Conservation (phyloP, 2,329 filamentous ascomycete genomes). For the Tolypocladium guangdongense region DNA sequence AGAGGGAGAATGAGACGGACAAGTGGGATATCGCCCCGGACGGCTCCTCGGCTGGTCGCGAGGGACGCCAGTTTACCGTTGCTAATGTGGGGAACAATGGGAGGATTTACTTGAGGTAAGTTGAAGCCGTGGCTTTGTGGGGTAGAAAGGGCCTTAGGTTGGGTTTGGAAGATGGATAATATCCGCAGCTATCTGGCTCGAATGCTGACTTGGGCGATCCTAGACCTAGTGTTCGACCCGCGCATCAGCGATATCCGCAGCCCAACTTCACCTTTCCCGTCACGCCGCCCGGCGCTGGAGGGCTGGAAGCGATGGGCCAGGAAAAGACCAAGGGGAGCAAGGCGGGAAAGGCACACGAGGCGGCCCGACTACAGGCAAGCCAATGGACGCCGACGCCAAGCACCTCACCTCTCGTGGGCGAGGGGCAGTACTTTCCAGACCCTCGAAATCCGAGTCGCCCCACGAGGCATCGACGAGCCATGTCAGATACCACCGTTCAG, state of each 20-base stretch:
- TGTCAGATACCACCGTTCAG: slow-evolving; percentile 68
- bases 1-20: slow-evolving; percentile 43
- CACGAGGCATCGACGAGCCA: slow-evolving; percentile 45
- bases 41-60: slow-evolving; percentile 47
- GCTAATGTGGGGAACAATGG: slow-evolving; percentile 77
- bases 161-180: background rate
- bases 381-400: slow-evolving; percentile 33
- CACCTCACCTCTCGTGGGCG: slow-evolving; percentile 24
- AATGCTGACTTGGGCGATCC: slow-evolving; percentile 10
- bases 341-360: background rate
- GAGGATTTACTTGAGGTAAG: slow-evolving; percentile 70
- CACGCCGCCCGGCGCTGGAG: slow-evolving; percentile 48
- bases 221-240: slow-evolving; percentile 51
- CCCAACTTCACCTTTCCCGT: slow-evolving; percentile 49
- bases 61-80: slow-evolving; percentile 66
- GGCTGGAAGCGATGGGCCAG: slow-evolving; percentile 34
- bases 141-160: background rate
- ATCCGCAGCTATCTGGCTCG: background rate
- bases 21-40: slow-evolving; percentile 49
- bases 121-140: background rate
- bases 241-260: slow-evolving; percentile 50
- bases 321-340: slow-evolving; percentile 14
- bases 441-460: slow-evolving; percentile 10
- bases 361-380: slow-evolving; percentile 14
- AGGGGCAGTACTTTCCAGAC: slow-evolving; percentile 21